Conservation (phyloP, 257 asterid species). For the Leptodermis oblonga region DNA sequence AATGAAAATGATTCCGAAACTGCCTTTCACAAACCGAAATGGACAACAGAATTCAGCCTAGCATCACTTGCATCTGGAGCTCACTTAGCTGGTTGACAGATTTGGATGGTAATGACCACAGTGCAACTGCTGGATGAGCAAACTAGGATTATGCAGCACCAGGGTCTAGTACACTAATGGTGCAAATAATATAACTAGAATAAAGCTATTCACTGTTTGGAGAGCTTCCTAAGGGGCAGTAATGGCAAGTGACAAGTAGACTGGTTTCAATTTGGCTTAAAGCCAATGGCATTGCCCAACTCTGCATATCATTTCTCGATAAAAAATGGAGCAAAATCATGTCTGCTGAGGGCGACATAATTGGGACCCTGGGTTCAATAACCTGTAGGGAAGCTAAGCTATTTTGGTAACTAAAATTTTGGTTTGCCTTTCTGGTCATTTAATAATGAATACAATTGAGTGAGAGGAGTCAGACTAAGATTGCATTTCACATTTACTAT, state of each 20-base stretch:
- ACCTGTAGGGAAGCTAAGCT: background rate
- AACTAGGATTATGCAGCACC: no score
- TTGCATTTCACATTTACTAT: background rate
- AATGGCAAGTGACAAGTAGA: background rate
- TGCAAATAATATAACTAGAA: background rate
- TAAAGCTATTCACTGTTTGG: background rate
- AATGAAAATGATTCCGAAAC: background rate
- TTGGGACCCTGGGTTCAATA: background rate
- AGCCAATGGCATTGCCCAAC: no score
- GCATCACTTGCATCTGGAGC: background rate
- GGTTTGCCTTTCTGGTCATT: no score
- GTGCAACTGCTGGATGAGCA: no score
- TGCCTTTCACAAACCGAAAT: background rate
- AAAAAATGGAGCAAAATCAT: background rate
- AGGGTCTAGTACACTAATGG: background rate
- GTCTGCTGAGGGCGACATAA: background rate
- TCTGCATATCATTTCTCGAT: no score
- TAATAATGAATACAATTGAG: no score
- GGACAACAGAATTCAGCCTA: background rate
- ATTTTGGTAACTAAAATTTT: no score
- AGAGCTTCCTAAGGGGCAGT: background rate
- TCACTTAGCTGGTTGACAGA: background rate
- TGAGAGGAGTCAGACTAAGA: no score
- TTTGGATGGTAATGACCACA: background rate
- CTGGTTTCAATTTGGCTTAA: background rate